A percentile compares a stretch with the other conserved stretches of the same genome.
Evolutionary conservation across 495 filamentous ascomycete genomes (phyloP).

Genomic region (Lasiosphaeria miniovina): DNA sequence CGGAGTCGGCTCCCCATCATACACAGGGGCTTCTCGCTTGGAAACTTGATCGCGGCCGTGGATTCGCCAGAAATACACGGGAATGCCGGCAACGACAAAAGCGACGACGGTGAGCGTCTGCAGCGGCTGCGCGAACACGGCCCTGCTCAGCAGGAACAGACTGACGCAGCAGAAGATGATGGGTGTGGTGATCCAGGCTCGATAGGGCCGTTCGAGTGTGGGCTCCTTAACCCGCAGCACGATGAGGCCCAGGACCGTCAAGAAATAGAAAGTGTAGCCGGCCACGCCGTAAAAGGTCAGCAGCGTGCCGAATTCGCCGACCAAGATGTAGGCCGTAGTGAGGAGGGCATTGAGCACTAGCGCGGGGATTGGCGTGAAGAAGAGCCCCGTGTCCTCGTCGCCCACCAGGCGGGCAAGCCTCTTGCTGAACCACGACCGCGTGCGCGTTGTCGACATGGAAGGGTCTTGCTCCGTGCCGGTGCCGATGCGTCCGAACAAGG

Average conservation of each 20-base stretch:
- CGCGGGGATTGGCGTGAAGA: constrained; percentile 87
- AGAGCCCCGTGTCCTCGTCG: constrained; percentile 59
- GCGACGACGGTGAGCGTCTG: constrained; percentile 82
- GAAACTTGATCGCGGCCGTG: constrained; percentile 48
- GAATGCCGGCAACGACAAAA: constrained; percentile 79
- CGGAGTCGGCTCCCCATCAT: constrained; percentile 14
- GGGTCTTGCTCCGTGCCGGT: constrained; percentile 48
- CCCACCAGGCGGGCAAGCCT: constrained; percentile 57
- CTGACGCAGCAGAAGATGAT: constrained; percentile 98
- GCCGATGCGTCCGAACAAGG: constrained; percentile 79
- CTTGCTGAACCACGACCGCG: constrained; percentile 57
- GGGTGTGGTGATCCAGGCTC: constrained; percentile 92
- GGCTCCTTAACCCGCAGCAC: constrained; percentile 88
- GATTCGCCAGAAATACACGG: constrained; percentile 85
- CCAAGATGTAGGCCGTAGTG: constrained; percentile 70
- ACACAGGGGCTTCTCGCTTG: constrained; percentile 29
- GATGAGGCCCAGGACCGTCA: constrained; percentile 90
- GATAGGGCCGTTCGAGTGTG: constrained; percentile 81
- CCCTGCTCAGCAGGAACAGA: constrained; percentile 82
- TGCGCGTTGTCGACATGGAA: constrained; percentile 46
- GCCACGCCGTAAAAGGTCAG: constrained; percentile 97
- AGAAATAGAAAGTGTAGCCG: constrained; percentile 94
- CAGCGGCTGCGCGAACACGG: constrained; percentile 83
- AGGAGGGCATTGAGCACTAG: constrained; percentile 75
- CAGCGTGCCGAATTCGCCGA: constrained; percentile 88